Evolutionary conservation across 164 flowering plant species (phyloP).

Genomic region (Piper betle): DNA sequence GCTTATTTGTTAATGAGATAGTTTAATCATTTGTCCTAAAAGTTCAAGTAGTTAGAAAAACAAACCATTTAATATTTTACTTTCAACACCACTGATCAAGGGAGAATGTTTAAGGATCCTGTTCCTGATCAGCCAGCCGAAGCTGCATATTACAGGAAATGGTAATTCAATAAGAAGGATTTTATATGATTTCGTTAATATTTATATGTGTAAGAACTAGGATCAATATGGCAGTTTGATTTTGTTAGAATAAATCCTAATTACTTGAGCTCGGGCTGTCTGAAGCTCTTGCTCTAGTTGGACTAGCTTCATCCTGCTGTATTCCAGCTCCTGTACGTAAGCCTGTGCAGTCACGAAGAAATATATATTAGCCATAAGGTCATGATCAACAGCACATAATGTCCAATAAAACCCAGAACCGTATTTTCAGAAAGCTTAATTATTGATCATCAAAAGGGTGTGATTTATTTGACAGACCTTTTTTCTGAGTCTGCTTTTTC

Average conservation of each 20-base stretch:
- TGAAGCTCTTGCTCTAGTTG: constrained; percentile 94
- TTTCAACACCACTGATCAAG: no score
- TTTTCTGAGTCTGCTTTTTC: constrained; percentile 97
- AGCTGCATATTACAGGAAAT: no score
- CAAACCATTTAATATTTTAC: no score
- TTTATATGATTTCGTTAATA: no score
- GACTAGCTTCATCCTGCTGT: constrained; percentile 83
- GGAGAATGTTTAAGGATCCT: no score
- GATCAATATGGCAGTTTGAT: not conserved
- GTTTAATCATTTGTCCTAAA: no score
- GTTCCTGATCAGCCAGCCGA: no score
- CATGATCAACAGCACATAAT: not conserved
- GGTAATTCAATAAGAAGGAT: no score
- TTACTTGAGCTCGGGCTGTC: constrained; percentile 81
- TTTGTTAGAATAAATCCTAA: not conserved
- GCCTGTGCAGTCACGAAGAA: constrained; percentile 38
- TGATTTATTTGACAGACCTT: constrained; percentile 33
- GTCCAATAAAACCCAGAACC: not conserved
- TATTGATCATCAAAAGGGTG: not conserved
- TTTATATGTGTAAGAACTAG: not conserved
- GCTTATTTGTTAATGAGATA: no score
- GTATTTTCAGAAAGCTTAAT: not conserved
- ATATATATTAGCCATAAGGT: not conserved
- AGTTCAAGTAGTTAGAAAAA: no score
- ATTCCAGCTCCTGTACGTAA: constrained; percentile 92